These are phyloP conservation scores for Perkinsus marinus DNA, from an alignment of 169 alveolate genomes.

Conservation along the genomic window DNA sequence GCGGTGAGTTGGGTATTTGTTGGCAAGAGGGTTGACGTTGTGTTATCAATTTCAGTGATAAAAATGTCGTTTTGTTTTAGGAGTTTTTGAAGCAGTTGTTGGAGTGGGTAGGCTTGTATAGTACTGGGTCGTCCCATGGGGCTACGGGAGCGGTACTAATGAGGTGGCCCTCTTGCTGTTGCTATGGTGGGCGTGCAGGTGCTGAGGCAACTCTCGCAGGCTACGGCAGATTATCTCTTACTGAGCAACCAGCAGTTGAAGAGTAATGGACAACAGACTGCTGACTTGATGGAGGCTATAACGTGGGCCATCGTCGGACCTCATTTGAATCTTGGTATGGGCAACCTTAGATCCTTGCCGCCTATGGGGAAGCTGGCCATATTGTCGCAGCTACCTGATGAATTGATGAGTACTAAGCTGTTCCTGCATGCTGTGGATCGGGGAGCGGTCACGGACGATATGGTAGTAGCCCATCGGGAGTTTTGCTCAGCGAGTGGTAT, in stretches of 20 bases:
- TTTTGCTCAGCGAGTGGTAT: background rate
- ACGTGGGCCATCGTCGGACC: too few species aligned
- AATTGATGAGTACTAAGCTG: background rate
- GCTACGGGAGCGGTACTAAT: background rate
- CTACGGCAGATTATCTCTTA: background rate
- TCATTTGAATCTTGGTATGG: background rate
- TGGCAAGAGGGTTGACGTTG: too few species aligned
- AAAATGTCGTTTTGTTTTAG: background rate
- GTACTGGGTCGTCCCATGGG: background rate
- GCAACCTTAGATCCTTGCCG: background rate
- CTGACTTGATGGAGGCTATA: background rate
- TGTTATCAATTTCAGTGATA: background rate
- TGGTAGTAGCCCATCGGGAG: background rate
- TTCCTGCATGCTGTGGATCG: background rate
- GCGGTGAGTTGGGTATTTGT: background rate
- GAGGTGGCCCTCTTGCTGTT: background rate
- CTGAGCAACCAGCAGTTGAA: background rate
- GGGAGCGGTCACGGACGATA: background rate
- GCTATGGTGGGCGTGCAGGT: background rate
- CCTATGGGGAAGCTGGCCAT: background rate
- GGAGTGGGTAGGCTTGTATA: background rate
- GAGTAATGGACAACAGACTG: background rate
- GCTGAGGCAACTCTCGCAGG: background rate
- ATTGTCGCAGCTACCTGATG: background rate
- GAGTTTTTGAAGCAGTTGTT: background rate